phyloP scores from a whole-genome alignment of 164 flowering plant species.

The Aristolochia contorta region DNA sequence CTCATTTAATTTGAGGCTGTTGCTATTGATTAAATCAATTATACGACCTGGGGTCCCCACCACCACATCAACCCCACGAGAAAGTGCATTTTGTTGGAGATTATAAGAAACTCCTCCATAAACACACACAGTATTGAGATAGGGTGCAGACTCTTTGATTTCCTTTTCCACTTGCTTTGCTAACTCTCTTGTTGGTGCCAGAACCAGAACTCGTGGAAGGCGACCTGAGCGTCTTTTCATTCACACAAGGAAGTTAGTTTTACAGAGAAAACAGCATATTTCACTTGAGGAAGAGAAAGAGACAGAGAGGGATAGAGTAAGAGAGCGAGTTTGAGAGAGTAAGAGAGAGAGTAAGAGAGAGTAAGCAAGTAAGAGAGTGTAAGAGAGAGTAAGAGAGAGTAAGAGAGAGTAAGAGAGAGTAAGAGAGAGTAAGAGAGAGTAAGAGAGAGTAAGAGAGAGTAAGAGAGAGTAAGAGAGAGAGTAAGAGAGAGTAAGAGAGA shows the following conservation, averaged over 20 bases:
- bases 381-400: neutral
- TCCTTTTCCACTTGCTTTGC: slow-evolving; percentile 98
- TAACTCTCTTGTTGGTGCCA: slow-evolving; percentile 94
- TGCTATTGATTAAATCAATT: slow-evolving; percentile 67
- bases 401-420: slow-evolving; percentile 4
- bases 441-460: neutral
- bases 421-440: neutral
- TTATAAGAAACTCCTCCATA: slow-evolving; percentile 94
- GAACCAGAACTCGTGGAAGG: slow-evolving; percentile 69
- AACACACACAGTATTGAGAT: slow-evolving; percentile 80
- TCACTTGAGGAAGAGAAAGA: neutral
- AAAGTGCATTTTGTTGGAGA: slow-evolving; percentile 68
- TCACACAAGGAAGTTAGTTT: slow-evolving; percentile 3
- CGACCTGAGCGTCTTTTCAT: slow-evolving; percentile 54
- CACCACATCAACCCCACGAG: slow-evolving; percentile 95
- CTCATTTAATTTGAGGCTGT: slow-evolving; percentile 70
- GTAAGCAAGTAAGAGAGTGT: too few species aligned
- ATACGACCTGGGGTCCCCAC: slow-evolving; percentile 99
- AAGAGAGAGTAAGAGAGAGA: slow-evolving; percentile 4
- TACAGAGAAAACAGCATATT: neutral
- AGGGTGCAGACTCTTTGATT: slow-evolving; percentile 90
- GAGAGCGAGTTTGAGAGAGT: neutral
- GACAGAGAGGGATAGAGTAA: neutral
- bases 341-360: neutral
- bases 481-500: slow-evolving; percentile 8